Evolutionary conservation across 371 early-diverging fungal genomes (phyloP).

Genomic region (Saksenaea oblongispora): DNA sequence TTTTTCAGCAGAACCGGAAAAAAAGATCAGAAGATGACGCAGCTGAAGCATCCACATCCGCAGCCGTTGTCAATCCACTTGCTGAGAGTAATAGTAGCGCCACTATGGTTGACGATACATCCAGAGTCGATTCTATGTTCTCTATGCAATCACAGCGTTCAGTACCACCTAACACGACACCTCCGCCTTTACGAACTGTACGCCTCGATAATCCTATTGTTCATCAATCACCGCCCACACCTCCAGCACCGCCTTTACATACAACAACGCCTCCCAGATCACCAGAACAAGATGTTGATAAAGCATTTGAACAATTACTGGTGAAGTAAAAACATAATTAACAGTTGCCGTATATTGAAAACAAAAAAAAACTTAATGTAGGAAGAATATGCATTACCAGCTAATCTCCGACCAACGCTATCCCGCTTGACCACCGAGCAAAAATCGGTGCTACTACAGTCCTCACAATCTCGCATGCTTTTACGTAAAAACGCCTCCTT

Average conservation of each 20-base stretch:
- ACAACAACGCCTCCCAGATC: conserved; percentile 12
- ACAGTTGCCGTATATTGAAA: no score
- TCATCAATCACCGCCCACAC: conserved; percentile 18
- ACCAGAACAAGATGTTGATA: conserved; percentile 33
- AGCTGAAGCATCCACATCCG: background rate
- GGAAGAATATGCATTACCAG: conserved; percentile 47
- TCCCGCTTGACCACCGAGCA: conserved; percentile 41
- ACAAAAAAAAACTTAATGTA: background rate
- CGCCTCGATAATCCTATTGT: conserved; percentile 32
- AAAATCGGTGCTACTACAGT: conserved; percentile 40
- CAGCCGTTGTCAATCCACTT: background rate
- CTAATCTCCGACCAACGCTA: conserved; percentile 35
- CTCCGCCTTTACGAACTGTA: conserved; percentile 36
- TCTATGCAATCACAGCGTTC: conserved; percentile 38
- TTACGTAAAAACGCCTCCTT: conserved; percentile 39
- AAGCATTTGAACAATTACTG: conserved; percentile 44
- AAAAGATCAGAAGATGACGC: background rate
- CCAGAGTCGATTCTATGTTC: conserved; percentile 39
- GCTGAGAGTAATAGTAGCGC: conserved; percentile 2
- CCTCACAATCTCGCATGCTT: conserved; percentile 35
- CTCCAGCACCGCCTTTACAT: conserved; percentile 1
- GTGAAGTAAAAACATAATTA: conserved; percentile 21
- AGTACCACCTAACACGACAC: conserved; percentile 24
- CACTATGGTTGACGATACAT: conserved; percentile 6
- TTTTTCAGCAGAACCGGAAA: conserved; percentile 14